A percentile compares a stretch with the other conserved stretches of the same genome.
Evolutionary conservation across 108 stramenopile genomes (phyloP).

Genomic region (Nitzschia sp.): DNA sequence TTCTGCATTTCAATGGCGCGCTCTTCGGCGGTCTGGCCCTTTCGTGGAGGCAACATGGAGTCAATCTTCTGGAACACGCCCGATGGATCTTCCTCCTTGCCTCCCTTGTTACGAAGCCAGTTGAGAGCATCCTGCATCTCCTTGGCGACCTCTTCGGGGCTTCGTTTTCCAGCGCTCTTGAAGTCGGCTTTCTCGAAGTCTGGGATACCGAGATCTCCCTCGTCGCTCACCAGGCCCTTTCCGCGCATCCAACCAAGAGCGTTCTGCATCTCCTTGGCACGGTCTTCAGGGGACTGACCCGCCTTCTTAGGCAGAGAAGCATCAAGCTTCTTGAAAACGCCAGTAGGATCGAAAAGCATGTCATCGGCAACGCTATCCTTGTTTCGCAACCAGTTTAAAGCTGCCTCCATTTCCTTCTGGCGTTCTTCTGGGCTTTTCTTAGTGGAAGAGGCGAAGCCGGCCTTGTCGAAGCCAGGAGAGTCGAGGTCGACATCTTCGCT

Average conservation of each 20-base stretch:
- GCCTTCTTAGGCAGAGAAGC: constrained; percentile 12
- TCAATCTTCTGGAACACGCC: constrained; percentile 6
- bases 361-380: constrained; percentile 20
- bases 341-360: constrained; percentile 27
- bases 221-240: neutral
- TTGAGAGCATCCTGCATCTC: constrained; percentile 13
- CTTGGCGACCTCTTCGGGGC: constrained; percentile 18
- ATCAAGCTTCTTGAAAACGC: constrained; percentile 27
- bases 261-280: constrained; percentile 10
- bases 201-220: constrained; percentile 9
- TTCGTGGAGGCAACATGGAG: constrained; percentile 1
- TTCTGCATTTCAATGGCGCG: constrained; percentile 38
- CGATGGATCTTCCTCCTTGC: neutral
- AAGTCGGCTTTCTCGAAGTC: constrained; percentile 3
- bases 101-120: constrained; percentile 22
- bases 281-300: constrained; percentile 27
- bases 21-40: constrained; percentile 11
- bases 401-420: neutral
- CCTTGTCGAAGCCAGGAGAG: constrained; percentile 12
- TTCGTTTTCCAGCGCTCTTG: neutral
- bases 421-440: constrained; percentile 10
- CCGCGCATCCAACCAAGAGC: constrained; percentile 22
- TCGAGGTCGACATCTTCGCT: neutral
- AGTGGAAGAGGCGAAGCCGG: neutral
- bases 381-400: constrained; percentile 29